These are phyloP conservation scores for Parsonsia alboflavescens DNA, from an alignment of 257 asterid species.

Conservation along the genomic window DNA sequence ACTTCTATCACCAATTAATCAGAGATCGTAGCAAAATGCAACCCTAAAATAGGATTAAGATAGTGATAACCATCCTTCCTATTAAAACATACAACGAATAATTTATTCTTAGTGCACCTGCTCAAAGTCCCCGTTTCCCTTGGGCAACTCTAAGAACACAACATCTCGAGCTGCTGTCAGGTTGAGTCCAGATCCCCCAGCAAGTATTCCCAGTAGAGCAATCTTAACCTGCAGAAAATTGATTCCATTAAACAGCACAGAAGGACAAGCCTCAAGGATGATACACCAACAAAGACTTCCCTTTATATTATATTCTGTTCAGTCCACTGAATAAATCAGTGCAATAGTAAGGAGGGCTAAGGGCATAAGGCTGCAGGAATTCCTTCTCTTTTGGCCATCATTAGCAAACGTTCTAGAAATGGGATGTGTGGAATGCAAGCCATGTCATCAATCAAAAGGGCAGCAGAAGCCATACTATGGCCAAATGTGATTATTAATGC, in stretches of 20 bases:
- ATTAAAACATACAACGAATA: background rate
- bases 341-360: background rate
- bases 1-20: background rate
- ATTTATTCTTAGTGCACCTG: constrained; percentile 45
- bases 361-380: background rate
- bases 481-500: background rate
- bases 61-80: background rate
- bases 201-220: constrained; percentile 87
- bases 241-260: background rate
- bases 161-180: constrained; percentile 86
- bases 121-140: constrained; percentile 59
- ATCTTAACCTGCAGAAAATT: constrained; percentile 60
- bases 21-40: constrained; percentile 3
- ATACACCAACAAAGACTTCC: background rate
- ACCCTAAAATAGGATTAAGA: background rate
- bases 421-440: background rate
- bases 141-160: constrained; percentile 89
- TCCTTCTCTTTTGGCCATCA: background rate
- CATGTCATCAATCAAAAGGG: background rate
- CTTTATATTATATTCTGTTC: background rate
- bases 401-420: background rate
- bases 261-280: background rate
- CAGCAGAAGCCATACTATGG: constrained; percentile 7
- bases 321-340: background rate
- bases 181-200: constrained; percentile 94